These are phyloP conservation scores for Trametes elegans DNA, from an alignment of 768 basidiomycete genomes.

Conservation along the genomic window DNA sequence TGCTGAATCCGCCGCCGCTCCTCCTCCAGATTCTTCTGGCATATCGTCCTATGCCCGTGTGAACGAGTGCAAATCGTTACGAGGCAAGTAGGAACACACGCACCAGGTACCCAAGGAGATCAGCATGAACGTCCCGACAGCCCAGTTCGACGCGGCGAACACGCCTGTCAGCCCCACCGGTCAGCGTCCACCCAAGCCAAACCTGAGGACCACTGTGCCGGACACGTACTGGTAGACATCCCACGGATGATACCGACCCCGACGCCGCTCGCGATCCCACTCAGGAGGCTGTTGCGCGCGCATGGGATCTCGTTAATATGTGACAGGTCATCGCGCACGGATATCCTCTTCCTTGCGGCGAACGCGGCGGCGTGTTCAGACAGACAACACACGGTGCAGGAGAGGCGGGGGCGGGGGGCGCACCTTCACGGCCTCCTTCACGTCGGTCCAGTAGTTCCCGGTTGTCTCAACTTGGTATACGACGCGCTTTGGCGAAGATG, in stretches of 20 bases:
- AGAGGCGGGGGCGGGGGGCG: background rate
- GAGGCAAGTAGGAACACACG: constrained; percentile 24
- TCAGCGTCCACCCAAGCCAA: background rate
- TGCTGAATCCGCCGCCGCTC: constrained; percentile 55
- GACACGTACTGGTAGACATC: constrained; percentile 55
- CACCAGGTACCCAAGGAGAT: constrained; percentile 72
- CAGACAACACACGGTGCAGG: background rate
- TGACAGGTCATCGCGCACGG: constrained; percentile 49
- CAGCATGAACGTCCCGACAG: constrained; percentile 66
- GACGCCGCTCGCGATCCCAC: constrained; percentile 76
- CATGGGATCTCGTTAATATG: constrained; percentile 73
- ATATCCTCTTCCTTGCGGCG: constrained; percentile 45
- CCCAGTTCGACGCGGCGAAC: constrained; percentile 75
- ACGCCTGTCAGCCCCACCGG: constrained; percentile 40
- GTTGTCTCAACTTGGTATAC: constrained; percentile 34
- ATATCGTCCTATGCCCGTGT: constrained; percentile 51
- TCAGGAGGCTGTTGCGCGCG: constrained; percentile 69
- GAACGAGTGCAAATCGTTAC: background rate
- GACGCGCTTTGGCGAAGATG: constrained; percentile 18
- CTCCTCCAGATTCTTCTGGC: constrained; percentile 50
- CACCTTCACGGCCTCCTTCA: constrained; percentile 37
- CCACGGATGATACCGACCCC: constrained; percentile 77
- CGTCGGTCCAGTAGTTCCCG: constrained; percentile 33
- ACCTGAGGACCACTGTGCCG: background rate
- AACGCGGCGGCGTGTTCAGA: background rate